phyloP scores from a whole-genome alignment of 768 basidiomycete species.

The Rhodotorula sphaerocarpa region DNA sequence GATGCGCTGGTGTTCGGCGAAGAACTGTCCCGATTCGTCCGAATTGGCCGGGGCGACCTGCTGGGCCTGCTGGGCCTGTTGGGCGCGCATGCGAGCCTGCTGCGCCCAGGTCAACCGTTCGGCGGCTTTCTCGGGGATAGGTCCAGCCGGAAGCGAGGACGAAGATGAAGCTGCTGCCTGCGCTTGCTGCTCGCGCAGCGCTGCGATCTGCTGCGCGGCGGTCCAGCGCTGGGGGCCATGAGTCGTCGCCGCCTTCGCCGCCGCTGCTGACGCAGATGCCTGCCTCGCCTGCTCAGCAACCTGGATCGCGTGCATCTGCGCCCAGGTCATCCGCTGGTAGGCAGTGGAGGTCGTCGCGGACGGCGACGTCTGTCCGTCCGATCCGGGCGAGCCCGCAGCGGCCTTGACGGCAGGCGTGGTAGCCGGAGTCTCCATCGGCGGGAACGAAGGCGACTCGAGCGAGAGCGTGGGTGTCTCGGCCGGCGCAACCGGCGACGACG shows the following conservation, averaged over 20 bases:
- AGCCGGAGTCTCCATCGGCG: neutral
- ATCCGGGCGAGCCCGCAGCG: neutral
- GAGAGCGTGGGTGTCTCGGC: neutral
- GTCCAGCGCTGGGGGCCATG: neutral
- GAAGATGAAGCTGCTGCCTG: neutral
- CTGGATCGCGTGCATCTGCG: neutral
- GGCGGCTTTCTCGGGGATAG: no score
- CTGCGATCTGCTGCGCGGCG: neutral
- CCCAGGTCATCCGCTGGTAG: neutral
- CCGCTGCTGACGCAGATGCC: neutral
- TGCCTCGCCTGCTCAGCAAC: neutral
- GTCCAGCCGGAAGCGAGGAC: neutral
- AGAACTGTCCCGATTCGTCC: neutral
- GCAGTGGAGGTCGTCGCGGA: neutral
- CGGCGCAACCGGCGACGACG: neutral
- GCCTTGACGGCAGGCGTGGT: neutral
- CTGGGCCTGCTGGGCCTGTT: no score
- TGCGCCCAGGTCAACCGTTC: no score
- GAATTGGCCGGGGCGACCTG: neutral
- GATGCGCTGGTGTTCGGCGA: neutral
- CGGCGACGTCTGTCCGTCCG: neutral
- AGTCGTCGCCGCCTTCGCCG: neutral
- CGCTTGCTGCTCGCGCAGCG: slow-evolving; percentile 3
- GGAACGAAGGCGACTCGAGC: slow-evolving; percentile 5
- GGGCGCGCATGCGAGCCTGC: no score